Conservation (phyloP, 768 basidiomycete species). For the Pleurotus sapidus region DNA sequence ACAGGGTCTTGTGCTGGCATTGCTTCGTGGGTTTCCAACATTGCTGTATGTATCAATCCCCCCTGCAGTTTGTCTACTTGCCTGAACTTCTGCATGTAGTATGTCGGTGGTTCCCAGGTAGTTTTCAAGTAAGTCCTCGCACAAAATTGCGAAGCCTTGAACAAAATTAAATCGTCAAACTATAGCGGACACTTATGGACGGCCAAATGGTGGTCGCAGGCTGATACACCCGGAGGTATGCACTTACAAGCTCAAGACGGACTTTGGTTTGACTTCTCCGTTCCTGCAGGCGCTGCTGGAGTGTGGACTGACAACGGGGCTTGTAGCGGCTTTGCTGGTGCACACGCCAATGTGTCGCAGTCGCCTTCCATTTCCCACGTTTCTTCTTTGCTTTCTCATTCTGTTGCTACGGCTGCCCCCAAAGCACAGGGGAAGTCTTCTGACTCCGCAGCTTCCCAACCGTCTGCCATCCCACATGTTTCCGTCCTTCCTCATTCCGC, state of each 20-base stretch:
- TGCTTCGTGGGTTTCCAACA: slow-evolving; percentile 33
- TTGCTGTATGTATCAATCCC: slow-evolving; percentile 29
- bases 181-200: slow-evolving; percentile 47
- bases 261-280: neutral
- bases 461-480: neutral
- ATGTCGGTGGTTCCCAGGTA: slow-evolving; percentile 37
- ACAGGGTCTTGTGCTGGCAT: slow-evolving; percentile 38
- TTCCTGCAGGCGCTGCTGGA: slow-evolving; percentile 21
- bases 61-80: too few species aligned
- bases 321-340: slow-evolving; percentile 15
- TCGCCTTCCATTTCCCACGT: neutral
- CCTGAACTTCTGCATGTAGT: slow-evolving; percentile 23
- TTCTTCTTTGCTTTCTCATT: neutral
- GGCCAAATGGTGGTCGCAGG: slow-evolving; percentile 46
- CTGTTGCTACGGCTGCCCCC: neutral
- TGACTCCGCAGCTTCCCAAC: too few species aligned
- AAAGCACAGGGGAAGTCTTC: neutral
- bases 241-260: neutral
- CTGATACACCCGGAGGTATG: slow-evolving; percentile 30
- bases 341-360: neutral
- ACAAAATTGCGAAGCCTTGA: neutral
- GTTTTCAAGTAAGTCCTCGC: slow-evolving; percentile 32
- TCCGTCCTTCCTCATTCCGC: neutral
- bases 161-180: neutral
- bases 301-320: slow-evolving; percentile 33